These are phyloP conservation scores for Kodamaea fukazawae DNA, from an alignment of 805 yeast species.

Conservation along the genomic window DNA sequence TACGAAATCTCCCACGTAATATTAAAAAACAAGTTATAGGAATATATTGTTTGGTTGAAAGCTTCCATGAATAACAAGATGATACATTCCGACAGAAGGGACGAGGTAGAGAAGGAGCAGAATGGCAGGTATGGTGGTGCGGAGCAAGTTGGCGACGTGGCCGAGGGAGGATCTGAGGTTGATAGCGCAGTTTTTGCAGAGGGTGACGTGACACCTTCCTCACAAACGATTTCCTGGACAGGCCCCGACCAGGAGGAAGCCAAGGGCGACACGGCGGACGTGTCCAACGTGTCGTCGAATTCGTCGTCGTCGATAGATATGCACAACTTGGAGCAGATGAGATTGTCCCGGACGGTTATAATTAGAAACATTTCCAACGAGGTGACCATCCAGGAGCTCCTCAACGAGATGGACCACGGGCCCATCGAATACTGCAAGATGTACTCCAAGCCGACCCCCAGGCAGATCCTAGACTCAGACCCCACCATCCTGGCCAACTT, in stretches of 20 bases:
- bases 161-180: too few relatives aligned
- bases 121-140: too few relatives aligned
- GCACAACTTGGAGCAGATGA: slow-evolving; percentile 31
- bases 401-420: slow-evolving; percentile 52
- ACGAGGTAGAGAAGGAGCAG: too few relatives aligned
- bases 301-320: slow-evolving; percentile 5
- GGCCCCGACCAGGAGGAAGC: neutral
- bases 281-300: neutral
- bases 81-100: too few relatives aligned
- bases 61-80: too few relatives aligned
- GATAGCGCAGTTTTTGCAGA: too few relatives aligned
- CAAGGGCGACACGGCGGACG: neutral
- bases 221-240: neutral
- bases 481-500: slow-evolving; percentile 13
- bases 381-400: slow-evolving; percentile 29
- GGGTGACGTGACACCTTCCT: too few relatives aligned
- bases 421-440: slow-evolving; percentile 60
- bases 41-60: too few relatives aligned
- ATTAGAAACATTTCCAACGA: slow-evolving; percentile 26
- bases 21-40: too few relatives aligned
- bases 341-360: slow-evolving; percentile 36
- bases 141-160: too few relatives aligned
- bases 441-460: slow-evolving; percentile 29
- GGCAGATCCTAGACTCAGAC: slow-evolving; percentile 10
- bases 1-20: too few relatives aligned